Conservation (phyloP, 164 flowering plant species). For the Magnolia changhungtana region DNA sequence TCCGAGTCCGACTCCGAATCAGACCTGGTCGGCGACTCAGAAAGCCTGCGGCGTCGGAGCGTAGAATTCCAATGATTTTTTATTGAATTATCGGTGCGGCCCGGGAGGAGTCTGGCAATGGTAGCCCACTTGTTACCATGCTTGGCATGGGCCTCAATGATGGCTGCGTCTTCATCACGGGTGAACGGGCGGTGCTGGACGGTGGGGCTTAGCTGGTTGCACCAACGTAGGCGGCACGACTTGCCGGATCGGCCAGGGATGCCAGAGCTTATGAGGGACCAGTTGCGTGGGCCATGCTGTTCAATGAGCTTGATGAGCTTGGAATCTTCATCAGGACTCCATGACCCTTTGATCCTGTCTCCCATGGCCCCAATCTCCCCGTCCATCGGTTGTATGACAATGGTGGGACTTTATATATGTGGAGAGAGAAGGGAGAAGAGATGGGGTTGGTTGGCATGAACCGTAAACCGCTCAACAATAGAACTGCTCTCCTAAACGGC, state of each 20-base stretch:
- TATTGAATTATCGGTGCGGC: slow-evolving; percentile 71
- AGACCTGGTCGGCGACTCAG: slow-evolving; percentile 16
- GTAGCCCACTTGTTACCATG: slow-evolving; percentile 87
- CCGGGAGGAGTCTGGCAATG: slow-evolving; percentile 61
- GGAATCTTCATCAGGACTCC: slow-evolving; percentile 61
- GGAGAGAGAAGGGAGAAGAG: background rate
- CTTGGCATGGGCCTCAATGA: slow-evolving; percentile 44
- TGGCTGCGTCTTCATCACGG: slow-evolving; percentile 51
- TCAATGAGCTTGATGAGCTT: slow-evolving; percentile 44
- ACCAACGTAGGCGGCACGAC: slow-evolving; percentile 77
- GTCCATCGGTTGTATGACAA: background rate
- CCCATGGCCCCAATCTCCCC: slow-evolving; percentile 11
- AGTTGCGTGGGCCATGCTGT: slow-evolving; percentile 58
- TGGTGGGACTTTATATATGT: background rate
- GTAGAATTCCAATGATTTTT: slow-evolving; percentile 84
- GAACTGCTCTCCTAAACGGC: slow-evolving; percentile 11
- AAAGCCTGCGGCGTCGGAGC: slow-evolving; percentile 36
- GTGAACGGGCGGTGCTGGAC: slow-evolving; percentile 70
- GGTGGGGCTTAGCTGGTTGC: slow-evolving; percentile 68
- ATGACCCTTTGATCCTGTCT: slow-evolving; percentile 55
- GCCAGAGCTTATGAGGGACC: slow-evolving; percentile 56
- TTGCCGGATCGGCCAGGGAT: slow-evolving; percentile 72
- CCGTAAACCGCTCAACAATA: slow-evolving; percentile 41
- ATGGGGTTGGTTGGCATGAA: slow-evolving; percentile 30
- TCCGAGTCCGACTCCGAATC: slow-evolving; percentile 31